phyloP scores from a whole-genome alignment of 345 rosid genomes.

The Cardamine resedifolia region DNA sequence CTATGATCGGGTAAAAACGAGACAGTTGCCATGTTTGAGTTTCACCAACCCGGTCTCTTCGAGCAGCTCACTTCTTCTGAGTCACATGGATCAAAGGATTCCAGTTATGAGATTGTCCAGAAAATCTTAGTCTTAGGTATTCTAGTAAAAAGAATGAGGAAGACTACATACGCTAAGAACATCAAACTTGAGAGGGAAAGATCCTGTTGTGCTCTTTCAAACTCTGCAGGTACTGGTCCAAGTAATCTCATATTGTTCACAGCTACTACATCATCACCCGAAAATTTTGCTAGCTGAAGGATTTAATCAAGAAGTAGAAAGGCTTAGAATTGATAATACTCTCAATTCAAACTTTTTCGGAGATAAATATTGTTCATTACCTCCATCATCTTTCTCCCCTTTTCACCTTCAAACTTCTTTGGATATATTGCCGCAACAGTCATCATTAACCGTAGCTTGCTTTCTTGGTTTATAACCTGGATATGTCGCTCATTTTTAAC shows the following conservation, averaged over 20 bases:
- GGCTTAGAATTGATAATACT: background rate
- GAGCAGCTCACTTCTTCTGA: constrained; percentile 81
- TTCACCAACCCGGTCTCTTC: constrained; percentile 74
- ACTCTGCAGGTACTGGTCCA: constrained; percentile 55
- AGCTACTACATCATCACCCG: constrained; percentile 75
- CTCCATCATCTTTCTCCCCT: constrained; percentile 90
- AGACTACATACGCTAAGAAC: constrained; percentile 60
- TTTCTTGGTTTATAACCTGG: constrained; percentile 84
- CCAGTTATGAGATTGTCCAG: background rate
- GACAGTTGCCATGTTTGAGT: constrained; percentile 72
- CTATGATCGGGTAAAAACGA: constrained; percentile 90
- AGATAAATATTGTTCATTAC: constrained; percentile 34
- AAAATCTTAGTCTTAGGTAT: background rate
- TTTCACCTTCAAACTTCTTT: constrained; percentile 88
- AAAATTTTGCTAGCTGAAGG: constrained; percentile 75
- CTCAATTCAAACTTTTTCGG: background rate
- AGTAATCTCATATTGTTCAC: constrained; percentile 91
- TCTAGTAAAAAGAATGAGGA: constrained; percentile 10
- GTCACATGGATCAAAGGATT: constrained; percentile 27
- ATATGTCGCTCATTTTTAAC: constrained; percentile 19
- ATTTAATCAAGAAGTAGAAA: constrained; percentile 15
- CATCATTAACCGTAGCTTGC: constrained; percentile 94
- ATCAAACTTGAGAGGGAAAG: constrained; percentile 86
- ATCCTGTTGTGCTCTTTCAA: constrained; percentile 59
- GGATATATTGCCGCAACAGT: constrained; percentile 85